Base-by-base conservation (phyloP, 2,329 filamentous ascomycete species). In the Fusarium bactridioides region DNA sequence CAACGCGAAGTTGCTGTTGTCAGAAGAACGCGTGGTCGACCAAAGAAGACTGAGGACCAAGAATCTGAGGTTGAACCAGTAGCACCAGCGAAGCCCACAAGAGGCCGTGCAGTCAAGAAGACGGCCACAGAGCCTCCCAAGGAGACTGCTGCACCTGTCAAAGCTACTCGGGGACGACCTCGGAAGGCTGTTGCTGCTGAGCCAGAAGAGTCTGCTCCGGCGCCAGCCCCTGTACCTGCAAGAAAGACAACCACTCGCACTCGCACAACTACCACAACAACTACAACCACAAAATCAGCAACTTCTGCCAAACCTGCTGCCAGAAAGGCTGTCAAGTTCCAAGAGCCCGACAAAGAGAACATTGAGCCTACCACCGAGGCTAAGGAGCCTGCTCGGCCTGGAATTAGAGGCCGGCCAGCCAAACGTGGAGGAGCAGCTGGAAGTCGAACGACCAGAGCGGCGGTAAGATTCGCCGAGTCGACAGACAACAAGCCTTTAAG, bases 291-390 rank as follows among this genome's bases (percentile, higher is more conserved):
- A 47, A 83, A 82, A 35, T 70, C 78, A 21, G 79, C 82, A 38
- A 69, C 76, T 5, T 78, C 80, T 40, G 78, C 80, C 27, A 87
- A 84, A 79, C 79, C 86, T 23, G 81, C 83, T 10, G 79, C 83
- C 38, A 90, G 88, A 82, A 92, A 91, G 82, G 85, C 84, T 6
- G 89, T 91, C 75, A 90, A 87, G 64, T 91, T 91, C 78, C 85
- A 90, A 77, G 88, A 89, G 73, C 87, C 88, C 7, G 89, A 90
- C 78, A 91, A 92, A 80, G 90, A 92, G 78, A 91, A 91, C 71
- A 80, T 89, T 41, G 78, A 83, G 25, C 88, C 87, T 19, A 73
- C 79, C 6, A 60, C 79, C 27, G 83, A 81, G 62, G 70, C 77
- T 33, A 85, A 85, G 76, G 77, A 80, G 53, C 69, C 80, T 48